A percentile compares a stretch with the other conserved stretches of the same genome.
Evolutionary conservation across 305 asterid genomes (phyloP).

Genomic region (Fraxinus baroniana): DNA sequence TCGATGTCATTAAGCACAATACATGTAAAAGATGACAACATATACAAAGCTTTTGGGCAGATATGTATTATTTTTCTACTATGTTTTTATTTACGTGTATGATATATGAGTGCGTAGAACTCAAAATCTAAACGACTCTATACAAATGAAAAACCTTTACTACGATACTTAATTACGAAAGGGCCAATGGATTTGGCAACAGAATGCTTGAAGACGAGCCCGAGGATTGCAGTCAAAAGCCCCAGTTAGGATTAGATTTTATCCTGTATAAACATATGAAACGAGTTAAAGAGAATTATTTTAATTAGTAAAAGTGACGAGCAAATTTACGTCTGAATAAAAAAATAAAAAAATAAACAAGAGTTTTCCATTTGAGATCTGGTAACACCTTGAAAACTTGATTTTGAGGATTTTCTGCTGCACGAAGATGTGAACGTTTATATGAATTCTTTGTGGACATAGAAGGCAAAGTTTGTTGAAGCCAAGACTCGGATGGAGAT

Average conservation of each 20-base stretch:
- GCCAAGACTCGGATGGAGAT: conserved; percentile 83
- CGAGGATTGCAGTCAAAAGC: conserved; percentile 24
- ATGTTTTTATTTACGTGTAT: background rate
- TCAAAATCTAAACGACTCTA: background rate
- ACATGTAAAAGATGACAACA: background rate
- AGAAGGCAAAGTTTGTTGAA: conserved; percentile 60
- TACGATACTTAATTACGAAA: background rate
- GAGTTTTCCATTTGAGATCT: conserved; percentile 47
- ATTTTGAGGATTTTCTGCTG: conserved; percentile 25
- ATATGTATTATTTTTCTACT: background rate
- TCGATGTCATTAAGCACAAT: background rate
- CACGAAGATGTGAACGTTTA: background rate
- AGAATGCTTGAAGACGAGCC: background rate
- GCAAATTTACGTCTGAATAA: conserved; percentile 36
- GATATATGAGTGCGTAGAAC: background rate
- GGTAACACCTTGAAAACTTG: conserved; percentile 21
- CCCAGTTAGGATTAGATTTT: conserved; percentile 36
- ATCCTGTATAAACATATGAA: background rate
- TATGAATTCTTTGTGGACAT: conserved; percentile 31
- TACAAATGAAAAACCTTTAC: background rate
- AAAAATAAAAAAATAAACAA: conserved; percentile 36
- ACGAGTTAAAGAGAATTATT: background rate
- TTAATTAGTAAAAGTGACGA: background rate
- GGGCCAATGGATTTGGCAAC: background rate
- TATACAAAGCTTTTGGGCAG: background rate